Percentiles rank a stretch among this genome's conserved stretches.
Evolutionary conservation across 179 eudicot species (phyloP).

Genomic region (Carnegiea gigantea): DNA sequence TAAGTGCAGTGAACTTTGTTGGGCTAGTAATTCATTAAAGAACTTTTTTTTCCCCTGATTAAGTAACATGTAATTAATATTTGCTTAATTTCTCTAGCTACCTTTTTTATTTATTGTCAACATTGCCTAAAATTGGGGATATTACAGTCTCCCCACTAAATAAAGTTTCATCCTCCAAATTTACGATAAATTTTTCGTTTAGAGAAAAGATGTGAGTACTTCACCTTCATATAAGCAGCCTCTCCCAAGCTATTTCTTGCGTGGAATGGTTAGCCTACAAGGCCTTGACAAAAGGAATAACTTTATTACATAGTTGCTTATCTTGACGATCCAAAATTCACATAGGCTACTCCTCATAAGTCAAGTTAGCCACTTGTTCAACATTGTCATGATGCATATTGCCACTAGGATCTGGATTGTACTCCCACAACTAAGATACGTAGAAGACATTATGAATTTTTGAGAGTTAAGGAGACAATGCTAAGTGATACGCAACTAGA

Average conservation of each 20-base stretch:
- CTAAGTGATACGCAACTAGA: neutral
- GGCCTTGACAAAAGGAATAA: neutral
- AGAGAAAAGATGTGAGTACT: neutral
- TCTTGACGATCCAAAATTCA: neutral
- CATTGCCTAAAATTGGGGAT: neutral
- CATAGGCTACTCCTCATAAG: neutral
- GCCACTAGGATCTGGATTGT: neutral
- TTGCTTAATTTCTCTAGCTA: too few species aligned
- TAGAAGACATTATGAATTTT: conserved; percentile 1
- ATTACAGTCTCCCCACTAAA: too few species aligned
- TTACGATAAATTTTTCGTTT: neutral
- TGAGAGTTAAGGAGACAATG: neutral
- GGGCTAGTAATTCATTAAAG: too few species aligned
- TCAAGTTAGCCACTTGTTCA: neutral
- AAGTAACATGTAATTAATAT: too few species aligned
- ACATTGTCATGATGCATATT: neutral
- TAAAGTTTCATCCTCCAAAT: neutral
- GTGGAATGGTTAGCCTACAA: neutral
- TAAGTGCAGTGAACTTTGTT: too few species aligned
- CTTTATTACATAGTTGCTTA: neutral
- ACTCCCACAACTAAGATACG: neutral
- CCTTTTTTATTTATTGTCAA: too few species aligned
- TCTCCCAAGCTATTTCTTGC: neutral
- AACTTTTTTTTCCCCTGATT: too few species aligned
- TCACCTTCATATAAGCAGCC: neutral